These are phyloP conservation scores for Harringtonia aguacate DNA, from an alignment of 2,329 filamentous ascomycete species.

Conservation along the genomic window DNA sequence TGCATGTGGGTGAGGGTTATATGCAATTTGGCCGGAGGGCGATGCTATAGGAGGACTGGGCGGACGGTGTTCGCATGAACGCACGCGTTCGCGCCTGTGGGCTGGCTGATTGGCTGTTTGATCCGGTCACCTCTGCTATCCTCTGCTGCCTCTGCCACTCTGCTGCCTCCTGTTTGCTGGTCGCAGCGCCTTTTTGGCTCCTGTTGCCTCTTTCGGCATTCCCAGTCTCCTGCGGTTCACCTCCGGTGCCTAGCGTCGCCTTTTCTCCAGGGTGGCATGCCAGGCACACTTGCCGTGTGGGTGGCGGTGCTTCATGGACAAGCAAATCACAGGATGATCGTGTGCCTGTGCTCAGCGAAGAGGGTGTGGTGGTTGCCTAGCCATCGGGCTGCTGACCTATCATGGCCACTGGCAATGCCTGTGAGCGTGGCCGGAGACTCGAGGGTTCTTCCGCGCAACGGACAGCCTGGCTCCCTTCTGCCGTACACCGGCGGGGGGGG, in stretches of 20 bases:
- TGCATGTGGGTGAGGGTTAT: neutral
- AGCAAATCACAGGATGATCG: neutral
- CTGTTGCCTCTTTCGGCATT: no score
- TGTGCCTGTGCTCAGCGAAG: neutral
- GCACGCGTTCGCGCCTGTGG: no score
- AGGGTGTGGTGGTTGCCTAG: conserved; percentile 1
- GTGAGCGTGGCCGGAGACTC: no score
- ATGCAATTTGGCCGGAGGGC: neutral
- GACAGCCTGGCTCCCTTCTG: no score
- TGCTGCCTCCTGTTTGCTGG: neutral
- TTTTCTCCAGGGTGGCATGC: neutral
- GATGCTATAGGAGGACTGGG: neutral
- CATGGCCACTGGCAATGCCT: no score
- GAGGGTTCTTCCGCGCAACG: no score
- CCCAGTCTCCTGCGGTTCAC: no score
- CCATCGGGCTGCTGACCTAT: neutral
- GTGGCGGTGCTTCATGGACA: neutral
- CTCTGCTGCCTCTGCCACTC: no score
- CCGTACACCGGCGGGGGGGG: no score
- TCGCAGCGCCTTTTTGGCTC: neutral
- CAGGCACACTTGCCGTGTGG: neutral
- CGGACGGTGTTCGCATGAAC: no score
- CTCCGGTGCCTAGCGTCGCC: conserved; percentile 1
- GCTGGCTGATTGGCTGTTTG: no score
- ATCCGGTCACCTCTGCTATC: no score